Evolutionary conservation across 257 asterid species (phyloP), one percentile per base, ranked within the genome.

Genomic region (Forsythia suspensa): DNA sequence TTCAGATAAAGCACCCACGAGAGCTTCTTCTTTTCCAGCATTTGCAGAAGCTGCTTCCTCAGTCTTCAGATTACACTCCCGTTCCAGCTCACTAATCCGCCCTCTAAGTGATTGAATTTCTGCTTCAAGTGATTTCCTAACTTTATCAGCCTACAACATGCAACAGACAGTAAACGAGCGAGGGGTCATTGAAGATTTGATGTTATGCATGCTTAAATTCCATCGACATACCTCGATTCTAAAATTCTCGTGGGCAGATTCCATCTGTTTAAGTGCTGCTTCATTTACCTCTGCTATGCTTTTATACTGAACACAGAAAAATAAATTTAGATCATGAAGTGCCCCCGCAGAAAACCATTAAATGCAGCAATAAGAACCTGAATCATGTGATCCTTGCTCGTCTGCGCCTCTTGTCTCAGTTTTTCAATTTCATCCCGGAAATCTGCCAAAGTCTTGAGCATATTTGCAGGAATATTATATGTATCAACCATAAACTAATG

Each of bases 201-300:
- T 34, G n/a, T 24, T 51, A 38, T 29, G 40, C 41, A 65, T 48
- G 52, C 67, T 59, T 63, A 76, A 29, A 41, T 12, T 6, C 15
- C 69, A 71, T 9, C 69, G 57, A 21, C 24, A 78, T 83, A 92
- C 98, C 94, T 95, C 98, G 48, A 79, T 84, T 83, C 76, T 90
- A 4, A 84, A 82, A 80, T 84, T 90, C 89, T 92, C 97, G 61
- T 87, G 85, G 65, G 88, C 85, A 46, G 52, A 76, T 82, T 92
- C 99, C 87, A 92, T 85, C 80, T 92, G 90, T 80, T 86, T 91
- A 76, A 93, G 88, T 38, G 98, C 98, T 36, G 86, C 91, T 89
- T 95, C 99, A 76, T 89, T 95, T 39, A 87, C 92, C 86, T 89
- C 88, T 76, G 99, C 97, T 34, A 95, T 91, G 86, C 90, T 87